Base-by-base conservation (phyloP, 1,284 basidiomycete species). In the Cystobasidium slooffiae region DNA sequence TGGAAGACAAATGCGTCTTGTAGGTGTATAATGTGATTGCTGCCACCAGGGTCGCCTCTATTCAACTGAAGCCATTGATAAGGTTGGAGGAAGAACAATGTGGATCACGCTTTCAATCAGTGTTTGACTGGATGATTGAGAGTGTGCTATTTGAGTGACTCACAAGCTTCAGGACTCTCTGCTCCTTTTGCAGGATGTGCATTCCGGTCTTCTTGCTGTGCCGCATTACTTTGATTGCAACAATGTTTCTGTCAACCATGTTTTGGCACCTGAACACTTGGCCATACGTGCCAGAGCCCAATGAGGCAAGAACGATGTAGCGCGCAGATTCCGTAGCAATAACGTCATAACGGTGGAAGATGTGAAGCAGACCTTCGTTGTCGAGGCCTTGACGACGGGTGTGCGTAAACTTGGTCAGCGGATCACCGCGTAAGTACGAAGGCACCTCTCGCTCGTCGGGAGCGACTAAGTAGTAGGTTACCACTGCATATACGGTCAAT, bases 231-330 rank as follows among this genome's bases (percentile, higher is more conserved):
- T 99, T 99, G 76, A 99, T 96, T 14, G 96, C 96, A 53, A 97
- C 93, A 65, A 98, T 92, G 82, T 97, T 95, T 83, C 97, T 94
- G 47, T 93, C 97, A 83, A 94, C 92, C 90, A 98, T 96, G 82
- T 99, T 97, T 83, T 98, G 97, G 82, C 96, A 99, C 83, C 99
- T 99, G 81, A 99, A 96, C 39, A 99, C 96, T 83, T 99, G 96
- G 1, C 97, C 96, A 79, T 99, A 99, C 4, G 97, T 99, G 44
- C 96, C 96, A 83, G 98, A 95, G 12, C 96, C 96, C 43, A 99
- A 88, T 69, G 98, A 92, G 83, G 99, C 96, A 61, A 99, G 88
- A 80, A 99, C 98, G 78, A 99, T 86, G 82, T 98, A 99, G 82
- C 94, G 91, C 65, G 78, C 77, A 72, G 83, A 90, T 79, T 95